Evolutionary conservation across 805 yeast species (phyloP).

Genomic region (Candida broadrunensis): DNA sequence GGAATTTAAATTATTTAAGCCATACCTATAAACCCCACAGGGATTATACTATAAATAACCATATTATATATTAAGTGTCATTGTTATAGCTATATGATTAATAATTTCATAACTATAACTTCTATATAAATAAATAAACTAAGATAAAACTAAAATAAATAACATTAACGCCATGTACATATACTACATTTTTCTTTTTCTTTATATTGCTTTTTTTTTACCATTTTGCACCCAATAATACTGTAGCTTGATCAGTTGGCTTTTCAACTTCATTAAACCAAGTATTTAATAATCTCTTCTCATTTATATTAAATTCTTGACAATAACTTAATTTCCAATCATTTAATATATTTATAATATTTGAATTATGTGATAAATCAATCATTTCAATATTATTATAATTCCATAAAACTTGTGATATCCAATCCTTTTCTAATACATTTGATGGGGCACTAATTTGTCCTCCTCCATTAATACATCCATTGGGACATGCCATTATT

Average conservation of each 20-base stretch:
- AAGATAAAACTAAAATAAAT: too few relatives aligned
- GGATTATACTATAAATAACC: too few relatives aligned
- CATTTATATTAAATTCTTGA: constrained; percentile 22
- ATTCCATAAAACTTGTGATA: constrained; percentile 27
- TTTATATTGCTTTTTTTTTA: too few relatives aligned
- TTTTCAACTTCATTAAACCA: constrained; percentile 50
- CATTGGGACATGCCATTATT: constrained; percentile 98
- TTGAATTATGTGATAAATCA: constrained; percentile 4
- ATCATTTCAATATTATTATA: constrained; percentile 31
- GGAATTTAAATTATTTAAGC: too few relatives aligned
- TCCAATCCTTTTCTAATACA: constrained; percentile 42
- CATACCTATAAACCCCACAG: too few relatives aligned
- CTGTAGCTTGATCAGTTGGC: constrained; percentile 45
- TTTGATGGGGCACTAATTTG: constrained; percentile 56
- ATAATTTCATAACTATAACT: too few relatives aligned
- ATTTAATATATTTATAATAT: constrained; percentile 13
- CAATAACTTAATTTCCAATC: constrained; percentile 36
- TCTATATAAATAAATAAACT: too few relatives aligned
- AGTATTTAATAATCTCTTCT: constrained; percentile 41
- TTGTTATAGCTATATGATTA: too few relatives aligned
- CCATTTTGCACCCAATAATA: constrained; percentile 59
- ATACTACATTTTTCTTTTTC: too few relatives aligned
- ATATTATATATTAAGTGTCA: too few relatives aligned
- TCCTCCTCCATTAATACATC: constrained; percentile 97
- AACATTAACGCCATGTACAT: too few relatives aligned